A percentile compares a stretch with the other conserved stretches of the same genome.
phyloP scores from a whole-genome alignment of 208 protist genomes.

The Trypanosomatidae sp. region DNA sequence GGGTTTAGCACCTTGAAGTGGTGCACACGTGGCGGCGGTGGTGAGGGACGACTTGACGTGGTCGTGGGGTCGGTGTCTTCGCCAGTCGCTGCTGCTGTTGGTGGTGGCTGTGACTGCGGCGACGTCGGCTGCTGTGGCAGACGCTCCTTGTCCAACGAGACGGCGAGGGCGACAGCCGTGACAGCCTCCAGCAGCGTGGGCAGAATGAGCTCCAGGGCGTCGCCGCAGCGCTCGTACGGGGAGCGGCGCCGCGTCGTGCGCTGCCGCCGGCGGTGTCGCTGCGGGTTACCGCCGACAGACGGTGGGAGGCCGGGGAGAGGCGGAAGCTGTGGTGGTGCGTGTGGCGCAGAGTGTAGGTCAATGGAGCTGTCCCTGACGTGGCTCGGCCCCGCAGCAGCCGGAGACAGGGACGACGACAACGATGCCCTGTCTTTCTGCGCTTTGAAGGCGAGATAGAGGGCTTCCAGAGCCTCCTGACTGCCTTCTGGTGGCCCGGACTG shows the following conservation, averaged over 20 bases:
- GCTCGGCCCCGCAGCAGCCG: background rate
- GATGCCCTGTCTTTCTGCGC: background rate
- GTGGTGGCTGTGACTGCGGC: too few species aligned
- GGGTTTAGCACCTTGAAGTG: constrained; percentile 19
- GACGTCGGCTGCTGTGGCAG: background rate
- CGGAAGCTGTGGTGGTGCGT: too few species aligned
- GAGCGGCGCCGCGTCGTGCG: constrained; percentile 23
- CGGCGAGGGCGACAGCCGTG: constrained; percentile 18
- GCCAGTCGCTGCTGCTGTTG: too few species aligned
- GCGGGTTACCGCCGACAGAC: too few species aligned
- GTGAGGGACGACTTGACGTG: too few species aligned
- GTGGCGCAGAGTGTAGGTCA: too few species aligned
- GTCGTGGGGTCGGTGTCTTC: too few species aligned
- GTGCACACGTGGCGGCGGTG: constrained; percentile 10
- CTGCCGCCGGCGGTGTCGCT: constrained; percentile 20
- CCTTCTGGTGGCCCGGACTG: background rate
- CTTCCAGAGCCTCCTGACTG: constrained; percentile 16
- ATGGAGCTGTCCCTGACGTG: background rate
- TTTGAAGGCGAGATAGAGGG: constrained; percentile 7
- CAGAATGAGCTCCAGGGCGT: constrained; percentile 30
- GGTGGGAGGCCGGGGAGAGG: too few species aligned
- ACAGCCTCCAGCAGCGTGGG: constrained; percentile 35
- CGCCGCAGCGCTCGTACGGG: constrained; percentile 26
- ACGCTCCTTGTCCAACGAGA: constrained; percentile 32
- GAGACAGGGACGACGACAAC: background rate